phyloP scores from a whole-genome alignment of 176 grass and related monocot genomes.

The Elaeis guineensis region DNA sequence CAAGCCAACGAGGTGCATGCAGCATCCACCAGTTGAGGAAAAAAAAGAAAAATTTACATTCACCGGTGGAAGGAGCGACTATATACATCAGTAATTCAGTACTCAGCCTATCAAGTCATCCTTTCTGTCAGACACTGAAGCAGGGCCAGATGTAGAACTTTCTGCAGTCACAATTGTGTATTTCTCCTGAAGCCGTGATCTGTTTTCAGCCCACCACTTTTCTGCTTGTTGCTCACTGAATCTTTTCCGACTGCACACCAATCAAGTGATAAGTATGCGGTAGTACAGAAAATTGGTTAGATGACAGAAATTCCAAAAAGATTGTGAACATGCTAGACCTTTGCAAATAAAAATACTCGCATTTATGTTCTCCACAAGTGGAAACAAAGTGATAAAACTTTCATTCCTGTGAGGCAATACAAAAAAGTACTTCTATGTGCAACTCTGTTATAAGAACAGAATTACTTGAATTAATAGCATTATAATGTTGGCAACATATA shows the following conservation, averaged over 20 bases:
- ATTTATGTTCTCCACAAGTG: no score
- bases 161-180: constrained; percentile 42
- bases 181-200: constrained; percentile 32
- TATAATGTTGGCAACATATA: no score
- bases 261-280: not conserved
- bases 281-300: not conserved
- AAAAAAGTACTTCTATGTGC: no score
- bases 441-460: no score
- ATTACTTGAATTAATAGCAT: no score
- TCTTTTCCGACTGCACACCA: constrained; percentile 45
- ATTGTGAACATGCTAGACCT: no score
- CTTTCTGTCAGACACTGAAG: constrained; percentile 10
- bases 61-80: constrained; percentile 1
- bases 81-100: not conserved
- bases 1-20: not conserved
- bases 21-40: constrained; percentile 7
- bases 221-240: constrained; percentile 59
- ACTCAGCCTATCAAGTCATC: constrained; percentile 15
- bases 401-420: no score
- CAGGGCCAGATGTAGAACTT: constrained; percentile 8
- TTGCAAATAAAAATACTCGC: no score
- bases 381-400: no score
- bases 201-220: constrained; percentile 53
- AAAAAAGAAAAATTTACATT: constrained; percentile 22
- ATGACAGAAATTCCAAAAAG: not conserved